phyloP scores from a whole-genome alignment of 108 stramenopile species.

The Conticribra weissflogii region DNA sequence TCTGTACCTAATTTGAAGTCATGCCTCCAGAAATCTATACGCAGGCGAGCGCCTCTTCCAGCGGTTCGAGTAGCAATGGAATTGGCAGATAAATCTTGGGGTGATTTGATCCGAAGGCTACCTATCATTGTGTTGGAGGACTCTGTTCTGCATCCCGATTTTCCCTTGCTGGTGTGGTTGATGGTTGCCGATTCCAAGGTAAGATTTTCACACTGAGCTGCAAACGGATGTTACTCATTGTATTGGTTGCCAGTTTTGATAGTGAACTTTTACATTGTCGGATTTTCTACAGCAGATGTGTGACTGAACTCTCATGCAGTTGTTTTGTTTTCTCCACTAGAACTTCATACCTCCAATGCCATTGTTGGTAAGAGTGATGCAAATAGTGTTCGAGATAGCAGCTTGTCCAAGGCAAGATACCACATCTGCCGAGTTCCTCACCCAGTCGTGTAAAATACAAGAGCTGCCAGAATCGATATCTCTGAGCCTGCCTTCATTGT shows the following conservation, averaged over 20 bases:
- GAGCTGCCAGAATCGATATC: constrained; percentile 21
- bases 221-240: neutral
- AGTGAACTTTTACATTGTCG: no score
- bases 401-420: constrained; percentile 75
- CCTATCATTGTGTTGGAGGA: constrained; percentile 92
- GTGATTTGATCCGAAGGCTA: constrained; percentile 79
- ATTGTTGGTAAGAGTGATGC: constrained; percentile 49
- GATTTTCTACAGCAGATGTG: no score
- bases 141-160: constrained; percentile 84
- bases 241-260: no score
- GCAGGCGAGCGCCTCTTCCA: constrained; percentile 77
- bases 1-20: constrained; percentile 83
- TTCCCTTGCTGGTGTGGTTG: constrained; percentile 86
- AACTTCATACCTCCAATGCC: constrained; percentile 35
- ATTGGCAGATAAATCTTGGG: constrained; percentile 65
- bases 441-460: neutral
- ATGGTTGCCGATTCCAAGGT: constrained; percentile 91
- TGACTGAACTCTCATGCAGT: no score
- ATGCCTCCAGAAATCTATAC: constrained; percentile 86
- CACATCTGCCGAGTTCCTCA: constrained; percentile 5
- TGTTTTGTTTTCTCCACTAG: constrained; percentile 13
- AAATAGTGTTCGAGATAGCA: constrained; percentile 80
- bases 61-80: constrained; percentile 86
- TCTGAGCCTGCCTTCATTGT: constrained; percentile 23
- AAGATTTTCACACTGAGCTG: neutral